Percentiles rank a stretch among this genome's conserved stretches.
phyloP scores from a whole-genome alignment of 2,329 filamentous ascomycete genomes.

The Pseudogymnoascus sp. region DNA sequence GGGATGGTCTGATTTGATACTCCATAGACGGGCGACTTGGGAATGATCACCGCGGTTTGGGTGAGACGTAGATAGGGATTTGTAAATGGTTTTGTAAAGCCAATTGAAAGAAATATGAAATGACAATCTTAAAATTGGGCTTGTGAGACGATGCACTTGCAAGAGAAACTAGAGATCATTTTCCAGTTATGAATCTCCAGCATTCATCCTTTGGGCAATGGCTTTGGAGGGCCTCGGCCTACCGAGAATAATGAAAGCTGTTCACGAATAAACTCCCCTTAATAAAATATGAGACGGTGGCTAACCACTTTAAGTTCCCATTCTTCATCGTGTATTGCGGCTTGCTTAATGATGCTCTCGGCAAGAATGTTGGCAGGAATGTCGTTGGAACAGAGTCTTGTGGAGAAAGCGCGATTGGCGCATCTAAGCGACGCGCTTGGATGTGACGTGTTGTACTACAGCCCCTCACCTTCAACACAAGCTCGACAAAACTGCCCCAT shows the following conservation, averaged over 20 bases:
- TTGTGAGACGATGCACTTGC: slow-evolving; percentile 4
- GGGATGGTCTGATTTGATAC: background rate
- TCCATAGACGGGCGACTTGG: background rate
- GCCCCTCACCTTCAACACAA: slow-evolving; percentile 1
- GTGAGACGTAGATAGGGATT: background rate
- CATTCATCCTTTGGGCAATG: background rate
- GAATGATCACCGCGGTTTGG: background rate
- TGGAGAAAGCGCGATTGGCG: slow-evolving; percentile 2
- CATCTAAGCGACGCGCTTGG: slow-evolving; percentile 1
- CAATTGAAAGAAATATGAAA: background rate
- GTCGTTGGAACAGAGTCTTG: background rate
- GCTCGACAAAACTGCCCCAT: slow-evolving; percentile 4
- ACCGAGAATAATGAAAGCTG: background rate
- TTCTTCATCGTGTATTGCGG: background rate
- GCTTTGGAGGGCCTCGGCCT: background rate
- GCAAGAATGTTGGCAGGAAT: background rate
- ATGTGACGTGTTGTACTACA: slow-evolving; percentile 2
- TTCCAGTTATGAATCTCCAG: background rate
- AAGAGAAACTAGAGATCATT: background rate
- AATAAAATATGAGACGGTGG: background rate
- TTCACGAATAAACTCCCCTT: background rate
- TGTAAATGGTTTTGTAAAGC: slow-evolving; percentile 1
- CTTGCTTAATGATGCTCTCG: background rate
- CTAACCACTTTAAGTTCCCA: background rate
- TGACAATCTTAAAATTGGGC: background rate